Percentiles rank a stretch among this genome's conserved stretches.
Evolutionary conservation across 306 rosid genomes (phyloP).

Genomic region (Lagenaria siceraria): DNA sequence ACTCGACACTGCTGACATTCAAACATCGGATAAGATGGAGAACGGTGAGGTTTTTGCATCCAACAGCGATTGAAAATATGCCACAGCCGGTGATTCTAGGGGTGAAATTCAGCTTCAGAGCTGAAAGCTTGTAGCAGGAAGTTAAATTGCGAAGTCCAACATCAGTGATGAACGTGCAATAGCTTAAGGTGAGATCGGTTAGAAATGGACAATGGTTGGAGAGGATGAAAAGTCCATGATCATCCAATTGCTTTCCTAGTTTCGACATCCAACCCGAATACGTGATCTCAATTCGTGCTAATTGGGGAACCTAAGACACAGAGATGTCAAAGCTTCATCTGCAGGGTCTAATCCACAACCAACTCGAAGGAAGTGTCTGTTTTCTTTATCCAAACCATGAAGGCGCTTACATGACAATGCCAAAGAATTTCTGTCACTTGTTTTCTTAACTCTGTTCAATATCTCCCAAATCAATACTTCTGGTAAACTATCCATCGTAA

Average conservation of each 20-base stretch:
- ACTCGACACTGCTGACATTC: conserved; percentile 48
- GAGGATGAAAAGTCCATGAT: conserved; percentile 62
- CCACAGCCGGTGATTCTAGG: conserved; percentile 80
- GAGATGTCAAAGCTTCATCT: conserved; percentile 50
- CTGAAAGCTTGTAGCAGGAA: conserved; percentile 45
- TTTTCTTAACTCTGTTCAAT: conserved; percentile 45
- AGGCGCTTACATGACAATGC: conserved; percentile 50
- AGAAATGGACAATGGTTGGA: conserved; percentile 41
- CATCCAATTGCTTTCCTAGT: conserved; percentile 78
- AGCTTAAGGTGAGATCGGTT: conserved; percentile 58
- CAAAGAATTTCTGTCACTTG: conserved; percentile 45
- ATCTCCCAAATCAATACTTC: conserved; percentile 83
- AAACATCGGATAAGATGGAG: conserved; percentile 83
- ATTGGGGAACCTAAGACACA: conserved; percentile 55
- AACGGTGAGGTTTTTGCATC: conserved; percentile 53
- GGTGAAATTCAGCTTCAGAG: conserved; percentile 66
- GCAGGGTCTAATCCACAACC: conserved; percentile 94
- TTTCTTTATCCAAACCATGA: conserved; percentile 46
- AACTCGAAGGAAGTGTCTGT: conserved; percentile 47
- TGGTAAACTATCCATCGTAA: conserved; percentile 55
- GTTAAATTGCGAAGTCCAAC: conserved; percentile 62
- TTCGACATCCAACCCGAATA: conserved; percentile 94
- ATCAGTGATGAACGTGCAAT: conserved; percentile 71
- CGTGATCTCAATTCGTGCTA: conserved; percentile 55
- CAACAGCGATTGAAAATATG: conserved; percentile 64